A percentile compares a stretch with the other conserved stretches of the same genome.
Evolutionary conservation across 2,329 filamentous ascomycete genomes (phyloP).

Genomic region (Apiospora malaysiana): DNA sequence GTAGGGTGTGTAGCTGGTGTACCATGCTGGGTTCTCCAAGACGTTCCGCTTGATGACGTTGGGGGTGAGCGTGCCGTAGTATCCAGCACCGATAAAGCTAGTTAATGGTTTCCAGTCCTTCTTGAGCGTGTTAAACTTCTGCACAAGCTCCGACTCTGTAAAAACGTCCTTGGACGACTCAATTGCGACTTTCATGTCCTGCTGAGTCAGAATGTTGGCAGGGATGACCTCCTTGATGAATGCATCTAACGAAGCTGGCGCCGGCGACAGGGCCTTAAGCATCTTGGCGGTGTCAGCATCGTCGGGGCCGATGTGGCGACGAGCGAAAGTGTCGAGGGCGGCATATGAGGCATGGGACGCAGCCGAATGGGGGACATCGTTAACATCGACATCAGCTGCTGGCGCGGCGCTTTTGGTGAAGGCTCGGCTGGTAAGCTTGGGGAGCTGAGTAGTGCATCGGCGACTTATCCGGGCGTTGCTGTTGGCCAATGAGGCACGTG

Average conservation of each 20-base stretch:
- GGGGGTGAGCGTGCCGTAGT: conserved; percentile 85
- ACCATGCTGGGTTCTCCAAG: conserved; percentile 93
- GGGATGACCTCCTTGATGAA: conserved; percentile 88
- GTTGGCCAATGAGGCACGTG: conserved; percentile 22
- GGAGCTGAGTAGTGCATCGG: conserved; percentile 24
- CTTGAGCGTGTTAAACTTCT: conserved; percentile 43
- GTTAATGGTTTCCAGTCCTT: conserved; percentile 38
- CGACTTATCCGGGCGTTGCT: conserved; percentile 31
- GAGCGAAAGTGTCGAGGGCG: conserved; percentile 70
- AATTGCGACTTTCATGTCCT: conserved; percentile 58
- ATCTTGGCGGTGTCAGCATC: conserved; percentile 73
- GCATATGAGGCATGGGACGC: conserved; percentile 28
- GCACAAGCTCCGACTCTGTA: conserved; percentile 65
- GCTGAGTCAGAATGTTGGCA: conserved; percentile 73
- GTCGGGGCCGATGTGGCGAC: conserved; percentile 87
- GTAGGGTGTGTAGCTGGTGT: conserved; percentile 97
- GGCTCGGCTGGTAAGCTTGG: conserved; percentile 11
- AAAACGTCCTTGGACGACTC: conserved; percentile 50
- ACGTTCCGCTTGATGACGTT: conserved; percentile 93
- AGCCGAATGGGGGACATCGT: conserved; percentile 31
- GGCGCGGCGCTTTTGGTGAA: conserved; percentile 20
- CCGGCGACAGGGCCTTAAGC: conserved; percentile 80
- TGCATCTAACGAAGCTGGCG: conserved; percentile 74
- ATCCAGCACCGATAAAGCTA: conserved; percentile 88
- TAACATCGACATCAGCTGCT: conserved; percentile 26